Evolutionary conservation across 2,329 filamentous ascomycete species (phyloP), one percentile per base, ranked within the genome.

Genomic region (Scopulariopsis brevicaulis): DNA sequence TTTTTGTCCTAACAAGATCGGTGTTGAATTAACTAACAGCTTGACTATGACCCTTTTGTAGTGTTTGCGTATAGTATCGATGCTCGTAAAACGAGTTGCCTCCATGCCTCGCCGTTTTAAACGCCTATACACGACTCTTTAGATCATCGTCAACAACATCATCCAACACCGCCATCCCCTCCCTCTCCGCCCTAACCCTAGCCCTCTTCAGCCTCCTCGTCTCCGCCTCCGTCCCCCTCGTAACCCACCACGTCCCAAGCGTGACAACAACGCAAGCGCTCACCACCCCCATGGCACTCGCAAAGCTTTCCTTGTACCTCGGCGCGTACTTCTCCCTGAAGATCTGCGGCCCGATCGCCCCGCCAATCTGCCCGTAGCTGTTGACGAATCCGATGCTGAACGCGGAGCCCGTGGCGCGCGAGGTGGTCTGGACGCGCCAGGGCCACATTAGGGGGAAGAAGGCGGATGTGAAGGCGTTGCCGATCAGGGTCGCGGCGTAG

Each of bases 361-460:
- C 75, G 4, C 76, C 76, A 20, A 79, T 76, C 60, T 78, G 75
- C 0, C 75, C 76, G 61, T 78, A 77, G 58, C 71, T 75, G 60
- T 77, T 78, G 55, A 76, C 74, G 57, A 78, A 79, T 1, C 72
- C 76, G 57, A 79, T 77, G 1, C 73, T 71, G 63, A 79, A 79
- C 1, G 76, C 76, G 0, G 76, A 77, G 0, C 76, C 76, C 0
- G 76, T 79, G 1, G 76, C 72, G 3, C 73, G 62, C 52, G 67
- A 69, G 0, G 72, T 77, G 2, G 74, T 77, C 64, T 76, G 75
- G 0, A 77, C 74, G 4, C 76, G 71, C 76, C 76, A 78, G 12
- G 76, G 76, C 77, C 77, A 77, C 76, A 79, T 79, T 59, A 77
- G 69, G 0, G 76, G 73, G 60, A 70, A 79, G 71, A 74, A 77